A percentile compares a stretch with the other conserved stretches of the same genome.
Conservation (phyloP, 1,139 yeast genomes). For the Candida neerlandica region DNA sequence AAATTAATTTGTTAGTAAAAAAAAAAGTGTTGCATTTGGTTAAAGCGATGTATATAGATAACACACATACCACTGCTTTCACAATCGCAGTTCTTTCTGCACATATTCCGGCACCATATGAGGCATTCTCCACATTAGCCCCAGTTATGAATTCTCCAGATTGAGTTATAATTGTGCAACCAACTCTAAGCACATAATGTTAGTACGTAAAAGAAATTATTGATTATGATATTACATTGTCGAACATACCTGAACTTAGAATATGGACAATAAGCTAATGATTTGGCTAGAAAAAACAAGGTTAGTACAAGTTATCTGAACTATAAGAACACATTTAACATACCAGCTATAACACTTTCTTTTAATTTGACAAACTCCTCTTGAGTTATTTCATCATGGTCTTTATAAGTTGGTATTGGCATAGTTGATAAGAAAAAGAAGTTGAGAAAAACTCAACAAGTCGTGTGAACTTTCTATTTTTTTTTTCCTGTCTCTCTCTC, state of each 20-base stretch:
- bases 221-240: not conserved
- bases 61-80: conserved; percentile 54
- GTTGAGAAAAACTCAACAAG: not conserved
- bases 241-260: conserved; percentile 65
- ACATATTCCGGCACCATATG: conserved; percentile 86
- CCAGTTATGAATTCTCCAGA: conserved; percentile 60
- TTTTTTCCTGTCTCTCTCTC: not conserved
- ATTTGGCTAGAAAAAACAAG: conserved; percentile 39
- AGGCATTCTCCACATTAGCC: conserved; percentile 91
- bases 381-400: conserved; percentile 19
- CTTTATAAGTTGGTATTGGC: conserved; percentile 12
- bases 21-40: not conserved
- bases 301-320: conserved; percentile 7
- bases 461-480: conserved; percentile 9
- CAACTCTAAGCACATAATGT: conserved; percentile 58
- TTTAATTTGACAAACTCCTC: conserved; percentile 30
- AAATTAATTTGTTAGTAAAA: conserved; percentile 9
- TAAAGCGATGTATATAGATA: not conserved
- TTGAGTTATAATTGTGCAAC: conserved; percentile 66
- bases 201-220: conserved; percentile 8
- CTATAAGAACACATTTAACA: conserved; percentile 14
- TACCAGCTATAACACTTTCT: conserved; percentile 32
- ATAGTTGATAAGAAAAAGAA: conserved; percentile 8
- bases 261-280: conserved; percentile 73
- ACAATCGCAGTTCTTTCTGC: conserved; percentile 86